Evolutionary conservation across 2,329 filamentous ascomycete genomes (phyloP).

Genomic region (Penicillium sp.): DNA sequence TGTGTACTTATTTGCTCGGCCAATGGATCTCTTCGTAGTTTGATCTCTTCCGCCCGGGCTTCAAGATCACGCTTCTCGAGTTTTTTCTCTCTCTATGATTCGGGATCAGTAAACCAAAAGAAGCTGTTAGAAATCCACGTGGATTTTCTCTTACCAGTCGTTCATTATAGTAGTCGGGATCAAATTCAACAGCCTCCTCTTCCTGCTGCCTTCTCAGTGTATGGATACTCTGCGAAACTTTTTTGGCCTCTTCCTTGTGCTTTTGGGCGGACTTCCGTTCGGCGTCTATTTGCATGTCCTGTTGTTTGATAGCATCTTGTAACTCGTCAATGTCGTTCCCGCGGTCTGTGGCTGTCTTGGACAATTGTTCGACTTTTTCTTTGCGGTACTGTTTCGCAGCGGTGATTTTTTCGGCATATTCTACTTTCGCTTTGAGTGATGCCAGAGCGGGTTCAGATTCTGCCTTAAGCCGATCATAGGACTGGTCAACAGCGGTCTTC

Average conservation of each 20-base stretch:
- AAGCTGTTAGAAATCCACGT: background rate
- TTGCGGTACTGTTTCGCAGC: constrained; percentile 61
- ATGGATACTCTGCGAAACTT: constrained; percentile 62
- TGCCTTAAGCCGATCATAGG: constrained; percentile 64
- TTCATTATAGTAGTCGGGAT: constrained; percentile 71
- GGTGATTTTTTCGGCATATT: constrained; percentile 63
- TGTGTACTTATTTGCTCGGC: constrained; percentile 42
- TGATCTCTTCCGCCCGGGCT: constrained; percentile 48
- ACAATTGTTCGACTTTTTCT: constrained; percentile 57
- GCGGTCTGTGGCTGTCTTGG: constrained; percentile 50
- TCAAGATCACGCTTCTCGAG: constrained; percentile 40
- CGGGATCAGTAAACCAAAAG: constrained; percentile 30
- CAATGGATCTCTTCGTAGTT: constrained; percentile 35
- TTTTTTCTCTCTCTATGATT: constrained; percentile 60
- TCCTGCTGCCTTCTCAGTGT: constrained; percentile 66
- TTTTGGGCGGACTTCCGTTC: constrained; percentile 56
- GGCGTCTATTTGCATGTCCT: constrained; percentile 50
- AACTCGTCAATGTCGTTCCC: constrained; percentile 48
- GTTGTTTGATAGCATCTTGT: constrained; percentile 41
- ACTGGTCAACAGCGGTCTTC: constrained; percentile 59
- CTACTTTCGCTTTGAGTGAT: constrained; percentile 70
- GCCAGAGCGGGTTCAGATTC: constrained; percentile 69
- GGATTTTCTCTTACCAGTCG: constrained; percentile 64
- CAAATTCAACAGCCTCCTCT: constrained; percentile 68
- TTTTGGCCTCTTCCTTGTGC: constrained; percentile 57